These are phyloP conservation scores for Fusarium nodosum DNA, from an alignment of 2,329 filamentous ascomycete genomes.

Conservation along the genomic window DNA sequence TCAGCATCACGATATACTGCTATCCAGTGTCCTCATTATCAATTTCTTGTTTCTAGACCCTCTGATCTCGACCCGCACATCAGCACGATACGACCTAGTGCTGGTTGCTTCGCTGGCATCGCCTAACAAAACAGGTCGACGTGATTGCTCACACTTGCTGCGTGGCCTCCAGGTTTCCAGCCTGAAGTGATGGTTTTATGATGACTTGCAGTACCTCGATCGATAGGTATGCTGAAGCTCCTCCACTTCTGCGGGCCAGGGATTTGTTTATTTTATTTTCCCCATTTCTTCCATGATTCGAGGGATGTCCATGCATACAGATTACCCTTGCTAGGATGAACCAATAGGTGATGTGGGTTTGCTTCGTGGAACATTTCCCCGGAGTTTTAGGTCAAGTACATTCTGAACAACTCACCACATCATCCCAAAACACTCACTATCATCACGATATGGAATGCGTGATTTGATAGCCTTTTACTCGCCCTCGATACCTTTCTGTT, in stretches of 20 bases:
- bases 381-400: slow-evolving; percentile 30
- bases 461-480: neutral
- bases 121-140: neutral
- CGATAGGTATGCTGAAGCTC: slow-evolving; percentile 15
- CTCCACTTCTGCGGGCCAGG: slow-evolving; percentile 3
- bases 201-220: neutral
- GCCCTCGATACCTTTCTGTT: neutral
- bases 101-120: slow-evolving; percentile 44
- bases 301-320: slow-evolving; percentile 28
- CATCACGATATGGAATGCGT: slow-evolving; percentile 15
- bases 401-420: slow-evolving; percentile 31
- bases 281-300: slow-evolving; percentile 27
- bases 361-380: slow-evolving; percentile 38
- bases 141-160: slow-evolving; percentile 2
- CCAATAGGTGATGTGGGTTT: slow-evolving; percentile 15
- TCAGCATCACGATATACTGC: neutral
- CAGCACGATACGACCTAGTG: slow-evolving; percentile 22
- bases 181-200: slow-evolving; percentile 6
- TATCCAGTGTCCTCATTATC: slow-evolving; percentile 4
- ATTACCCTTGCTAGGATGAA: slow-evolving; percentile 18
- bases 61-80: slow-evolving; percentile 26
- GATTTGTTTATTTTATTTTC: neutral
- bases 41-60: slow-evolving; percentile 17
- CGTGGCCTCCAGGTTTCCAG: slow-evolving; percentile 1
- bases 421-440: neutral